Base-by-base conservation (phyloP, 2,329 filamentous ascomycete genomes). In the Parascedosporium putredinis region DNA sequence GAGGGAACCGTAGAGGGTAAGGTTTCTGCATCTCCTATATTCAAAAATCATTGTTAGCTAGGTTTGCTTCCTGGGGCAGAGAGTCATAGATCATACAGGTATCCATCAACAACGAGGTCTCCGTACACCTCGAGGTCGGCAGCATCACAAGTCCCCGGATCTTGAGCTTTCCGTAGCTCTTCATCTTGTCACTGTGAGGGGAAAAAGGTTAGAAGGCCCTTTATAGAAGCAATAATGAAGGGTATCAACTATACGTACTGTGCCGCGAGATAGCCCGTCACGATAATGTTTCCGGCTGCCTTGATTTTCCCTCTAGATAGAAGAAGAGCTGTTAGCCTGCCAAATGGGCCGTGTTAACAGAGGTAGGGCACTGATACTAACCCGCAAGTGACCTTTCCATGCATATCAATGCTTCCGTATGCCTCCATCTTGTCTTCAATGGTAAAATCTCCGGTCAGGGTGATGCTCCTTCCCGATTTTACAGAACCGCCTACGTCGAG, bases 401-500 rank as follows among this genome's bases (percentile, higher is more conserved):
- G 63, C 24, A 73, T 61, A 4, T 62, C 61, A 33, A 74, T 64
- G 49, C 61, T 59, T 3, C 70, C 70, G 46, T 74, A 74, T 9
- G 70, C 71, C 52, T 75, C 70, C 25, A 74, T 62, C 48, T 64
- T 65, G 25, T 71, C 70, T 4, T 60, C 59, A n/a, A 75, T 62
- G 16, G 62, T 58, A 40, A 75, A 65, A 49, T 73, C 67, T 3
- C 70, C 72, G 3, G 64, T 58, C 23, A 76, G 64, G 12, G 59
- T 64, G 47, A 76, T 66, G 24, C 65, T 67, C 5, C 70, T 66
- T 47, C 68, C 70, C 5, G 67, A 70, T 53, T 67, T 67, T 56
- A 77, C 68, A 3, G 68, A 72, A 9, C 70, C 69, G 22, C 64
- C 62, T 18, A 77, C 66, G 51, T 76, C 70, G 53, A 74, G 60